Evolutionary conservation across 305 asterid genomes (phyloP).

Genomic region (Fraxinus sp.): DNA sequence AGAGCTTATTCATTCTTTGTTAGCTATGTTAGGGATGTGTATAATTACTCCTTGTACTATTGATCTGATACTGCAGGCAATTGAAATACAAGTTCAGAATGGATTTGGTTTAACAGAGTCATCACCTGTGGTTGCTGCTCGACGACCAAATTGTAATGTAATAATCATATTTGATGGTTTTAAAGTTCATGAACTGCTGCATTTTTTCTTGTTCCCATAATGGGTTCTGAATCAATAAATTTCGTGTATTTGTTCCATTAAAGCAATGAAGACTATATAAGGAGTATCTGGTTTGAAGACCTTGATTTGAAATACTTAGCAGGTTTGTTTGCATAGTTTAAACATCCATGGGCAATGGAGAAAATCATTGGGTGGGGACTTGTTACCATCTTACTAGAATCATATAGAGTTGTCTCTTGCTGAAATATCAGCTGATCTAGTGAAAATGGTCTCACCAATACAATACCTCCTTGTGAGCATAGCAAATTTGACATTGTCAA

Average conservation of each 20-base stretch:
- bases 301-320: neutral
- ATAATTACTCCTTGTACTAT: neutral
- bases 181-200: neutral
- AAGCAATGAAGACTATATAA: neutral
- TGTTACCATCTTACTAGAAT: neutral
- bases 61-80: constrained; percentile 53
- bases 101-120: constrained; percentile 97
- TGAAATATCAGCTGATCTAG: constrained; percentile 4
- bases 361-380: neutral
- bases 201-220: neutral
- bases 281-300: neutral
- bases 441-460: neutral
- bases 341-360: neutral
- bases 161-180: constrained; percentile 22
- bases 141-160: constrained; percentile 64
- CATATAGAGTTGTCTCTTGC: neutral
- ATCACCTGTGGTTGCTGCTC: constrained; percentile 90
- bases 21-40: constrained; percentile 12
- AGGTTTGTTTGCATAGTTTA: neutral
- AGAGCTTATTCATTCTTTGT: constrained; percentile 27
- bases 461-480: neutral
- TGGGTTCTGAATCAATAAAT: neutral
- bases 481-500: neutral
- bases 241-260: neutral
- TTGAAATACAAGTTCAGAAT: constrained; percentile 71